phyloP scores from a whole-genome alignment of 805 yeast species.

The Candida odintsovae region DNA sequence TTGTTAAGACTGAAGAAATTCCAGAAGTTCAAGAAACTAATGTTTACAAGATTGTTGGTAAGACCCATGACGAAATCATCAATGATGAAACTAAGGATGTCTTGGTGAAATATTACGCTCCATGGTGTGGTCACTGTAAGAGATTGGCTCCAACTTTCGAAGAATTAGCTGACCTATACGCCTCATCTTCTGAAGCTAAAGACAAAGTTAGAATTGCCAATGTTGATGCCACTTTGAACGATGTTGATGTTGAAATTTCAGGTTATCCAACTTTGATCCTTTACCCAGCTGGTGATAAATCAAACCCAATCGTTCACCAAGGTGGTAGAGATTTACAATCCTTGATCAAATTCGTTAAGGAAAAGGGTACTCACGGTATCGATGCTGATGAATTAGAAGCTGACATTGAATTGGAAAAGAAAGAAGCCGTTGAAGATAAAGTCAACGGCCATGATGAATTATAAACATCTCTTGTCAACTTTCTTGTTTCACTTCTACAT shows the following conservation, averaged over 20 bases:
- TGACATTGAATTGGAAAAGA: conserved; percentile 7
- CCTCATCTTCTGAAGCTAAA: conserved; percentile 40
- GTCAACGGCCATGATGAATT: conserved; percentile 12
- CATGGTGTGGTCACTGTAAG: conserved; percentile 98
- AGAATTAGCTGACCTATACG: conserved; percentile 71
- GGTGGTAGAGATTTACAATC: conserved; percentile 72
- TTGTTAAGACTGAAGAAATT: conserved; percentile 77
- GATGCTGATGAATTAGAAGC: conserved; percentile 43
- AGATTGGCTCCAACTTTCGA: conserved; percentile 84
- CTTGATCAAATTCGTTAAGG: conserved; percentile 65
- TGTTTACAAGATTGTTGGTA: conserved; percentile 74
- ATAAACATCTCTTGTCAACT: neutral
- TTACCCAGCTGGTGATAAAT: conserved; percentile 81
- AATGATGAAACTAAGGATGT: conserved; percentile 57
- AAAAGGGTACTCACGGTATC: conserved; percentile 55
- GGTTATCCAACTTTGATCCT: conserved; percentile 93
- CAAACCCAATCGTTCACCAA: conserved; percentile 57
- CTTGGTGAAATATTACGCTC: conserved; percentile 89
- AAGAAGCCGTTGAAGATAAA: conserved; percentile 3
- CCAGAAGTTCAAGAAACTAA: conserved; percentile 79
- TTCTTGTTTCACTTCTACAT: neutral
- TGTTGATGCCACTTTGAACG: conserved; percentile 86
- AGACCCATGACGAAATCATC: conserved; percentile 69
- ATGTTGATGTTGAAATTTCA: conserved; percentile 71
- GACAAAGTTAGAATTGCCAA: conserved; percentile 71